These are phyloP conservation scores for Heliamphora exappendiculata DNA, from an alignment of 148 eudicot genomes.

Conservation along the genomic window DNA sequence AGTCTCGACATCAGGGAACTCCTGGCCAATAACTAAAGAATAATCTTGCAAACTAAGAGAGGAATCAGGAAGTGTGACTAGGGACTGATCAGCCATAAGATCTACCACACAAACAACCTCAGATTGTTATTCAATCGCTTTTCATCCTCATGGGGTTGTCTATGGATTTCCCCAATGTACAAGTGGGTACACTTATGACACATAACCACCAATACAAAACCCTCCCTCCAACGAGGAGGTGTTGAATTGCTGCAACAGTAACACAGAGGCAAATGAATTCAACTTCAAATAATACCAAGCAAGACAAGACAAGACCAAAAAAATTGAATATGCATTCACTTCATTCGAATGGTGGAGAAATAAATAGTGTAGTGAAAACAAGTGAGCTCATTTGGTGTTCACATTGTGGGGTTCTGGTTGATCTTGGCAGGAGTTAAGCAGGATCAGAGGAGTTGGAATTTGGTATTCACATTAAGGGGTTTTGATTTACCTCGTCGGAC, in stretches of 20 bases:
- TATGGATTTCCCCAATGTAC: neutral
- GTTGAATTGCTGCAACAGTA: constrained; percentile 1
- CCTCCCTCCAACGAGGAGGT: neutral
- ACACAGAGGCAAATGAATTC: neutral
- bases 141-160: constrained; percentile 18
- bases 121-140: constrained; percentile 9
- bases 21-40: constrained; percentile 68
- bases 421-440: too few relatives aligned
- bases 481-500: too few relatives aligned
- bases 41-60: constrained; percentile 34
- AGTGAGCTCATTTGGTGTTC: neutral
- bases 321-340: neutral
- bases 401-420: neutral
- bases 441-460: constrained; percentile 1
- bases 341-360: neutral
- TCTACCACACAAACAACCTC: constrained; percentile 8
- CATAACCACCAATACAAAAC: neutral
- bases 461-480: neutral
- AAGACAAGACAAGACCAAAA: neutral
- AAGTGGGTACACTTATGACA: neutral
- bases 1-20: constrained; percentile 88
- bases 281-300: neutral
- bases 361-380: neutral
- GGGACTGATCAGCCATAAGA: constrained; percentile 41
- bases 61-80: constrained; percentile 24